Evolutionary conservation across 305 asterid species (phyloP), one percentile per base, ranked within the genome.

Genomic region (Striga hermonthica): DNA sequence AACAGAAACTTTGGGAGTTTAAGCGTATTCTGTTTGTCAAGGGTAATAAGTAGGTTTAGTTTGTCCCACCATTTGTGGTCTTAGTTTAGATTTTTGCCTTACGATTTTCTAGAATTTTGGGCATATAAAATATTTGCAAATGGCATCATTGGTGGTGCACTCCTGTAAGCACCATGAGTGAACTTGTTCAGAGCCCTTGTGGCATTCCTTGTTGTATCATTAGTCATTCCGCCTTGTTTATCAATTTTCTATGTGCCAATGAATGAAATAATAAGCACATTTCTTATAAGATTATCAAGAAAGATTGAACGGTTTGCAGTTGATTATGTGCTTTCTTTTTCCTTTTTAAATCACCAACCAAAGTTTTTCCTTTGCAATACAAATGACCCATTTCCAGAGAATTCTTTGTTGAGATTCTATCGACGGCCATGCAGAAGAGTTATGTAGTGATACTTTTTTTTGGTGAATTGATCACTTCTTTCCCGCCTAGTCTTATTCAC

Each of bases 1-100:
- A 65, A 41, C 13, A 38, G 57, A 37, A 47, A 5, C 57, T 69
- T 71, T 71, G 38, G 54, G 57, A 52, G 66, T 44, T 48, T 45
- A 13, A 7, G 40, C 10, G 34, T 7, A 71, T 37, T 31, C 10
- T 41, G 28, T 62, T 65, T 28, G 7, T 67, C 14, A 38, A 37
- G 58, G 31, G 34, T 65, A 62, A 16, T 40, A 55, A 22, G 50
- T 55, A 48, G 43, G 60, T 68, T 52, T 34, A 8, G 41, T 48
- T 48, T 47, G 38, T 54, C 47, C 60, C 47, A 45, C 44, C 50
- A 15, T 45, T 72, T 14, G 59, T 57, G 58, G 49, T 35, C 38
- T 40, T 40, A 48, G 14, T 28, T 10, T 56, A 69, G 48, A 62
- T 65, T 72, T 7, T 35, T 4, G 48, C 62, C 16, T 22, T 0